phyloP scores from a whole-genome alignment of 2,329 filamentous ascomycete genomes.

The Botrytis byssoidea region DNA sequence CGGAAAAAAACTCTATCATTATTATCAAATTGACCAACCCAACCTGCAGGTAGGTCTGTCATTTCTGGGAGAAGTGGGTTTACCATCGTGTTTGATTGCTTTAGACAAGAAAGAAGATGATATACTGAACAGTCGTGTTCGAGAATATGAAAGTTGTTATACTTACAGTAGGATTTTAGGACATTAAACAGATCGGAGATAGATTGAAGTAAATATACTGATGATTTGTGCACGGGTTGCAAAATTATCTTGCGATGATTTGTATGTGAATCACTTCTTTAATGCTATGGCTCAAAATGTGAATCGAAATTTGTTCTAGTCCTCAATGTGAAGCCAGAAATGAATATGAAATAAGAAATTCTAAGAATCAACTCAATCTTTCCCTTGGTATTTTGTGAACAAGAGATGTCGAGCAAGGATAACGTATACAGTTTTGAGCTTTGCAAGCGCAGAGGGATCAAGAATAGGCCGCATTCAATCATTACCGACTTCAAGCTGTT shows the following conservation, averaged over 20 bases:
- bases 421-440: constrained; percentile 12
- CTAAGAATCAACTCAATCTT: neutral
- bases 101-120: neutral
- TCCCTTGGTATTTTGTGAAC: neutral
- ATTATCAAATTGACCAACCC: constrained; percentile 12
- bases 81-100: neutral
- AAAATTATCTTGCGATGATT: neutral
- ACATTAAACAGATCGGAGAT: neutral
- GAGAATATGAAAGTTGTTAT: neutral
- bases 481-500: constrained; percentile 10
- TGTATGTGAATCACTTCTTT: neutral
- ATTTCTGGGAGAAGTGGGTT: constrained; percentile 11
- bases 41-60: constrained; percentile 4
- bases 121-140: too few relatives aligned
- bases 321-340: neutral
- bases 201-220: neutral
- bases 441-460: constrained; percentile 17
- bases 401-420: constrained; percentile 10
- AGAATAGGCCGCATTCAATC: neutral
- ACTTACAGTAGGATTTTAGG: neutral
- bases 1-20: constrained; percentile 16
- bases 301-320: neutral
- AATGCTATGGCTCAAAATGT: neutral
- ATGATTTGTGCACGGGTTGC: neutral
- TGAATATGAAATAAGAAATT: neutral